Conservation (phyloP, 148 eudicot genomes). For the Suaeda aralocaspica region DNA sequence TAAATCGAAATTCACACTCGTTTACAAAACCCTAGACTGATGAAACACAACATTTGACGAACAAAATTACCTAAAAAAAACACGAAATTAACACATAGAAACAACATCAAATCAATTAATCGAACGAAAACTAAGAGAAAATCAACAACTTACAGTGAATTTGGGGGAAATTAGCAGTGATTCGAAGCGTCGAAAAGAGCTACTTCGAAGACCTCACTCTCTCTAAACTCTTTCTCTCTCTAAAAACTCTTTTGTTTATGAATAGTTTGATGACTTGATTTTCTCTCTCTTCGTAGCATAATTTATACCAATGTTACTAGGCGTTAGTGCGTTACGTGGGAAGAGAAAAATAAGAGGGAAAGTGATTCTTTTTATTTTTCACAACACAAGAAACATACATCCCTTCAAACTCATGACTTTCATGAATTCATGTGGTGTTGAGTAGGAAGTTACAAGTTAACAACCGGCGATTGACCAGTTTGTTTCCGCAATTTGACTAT, state of each 20-base stretch:
- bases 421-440: too few species aligned
- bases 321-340: not conserved
- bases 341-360: constrained; percentile 20
- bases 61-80: not conserved
- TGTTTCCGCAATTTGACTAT: too few species aligned
- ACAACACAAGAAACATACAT: constrained; percentile 15
- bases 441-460: too few species aligned
- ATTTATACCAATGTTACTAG: too few species aligned
- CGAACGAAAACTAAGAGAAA: constrained; percentile 2
- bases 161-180: constrained; percentile 15
- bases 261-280: not conserved
- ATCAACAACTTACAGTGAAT: constrained; percentile 32
- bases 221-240: not conserved
- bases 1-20: not conserved
- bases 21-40: constrained; percentile 36
- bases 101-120: not conserved
- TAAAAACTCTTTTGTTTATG: not conserved
- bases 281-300: constrained; percentile 16
- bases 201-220: constrained; percentile 16
- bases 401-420: constrained; percentile 11
- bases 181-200: constrained; percentile 14
- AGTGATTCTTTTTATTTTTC: constrained; percentile 3
- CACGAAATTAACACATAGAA: constrained; percentile 2
- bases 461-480: too few species aligned
- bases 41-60: constrained; percentile 16